These are phyloP conservation scores for Avena sativa DNA, from an alignment of 176 grass and related monocot genomes.

Conservation along the genomic window DNA sequence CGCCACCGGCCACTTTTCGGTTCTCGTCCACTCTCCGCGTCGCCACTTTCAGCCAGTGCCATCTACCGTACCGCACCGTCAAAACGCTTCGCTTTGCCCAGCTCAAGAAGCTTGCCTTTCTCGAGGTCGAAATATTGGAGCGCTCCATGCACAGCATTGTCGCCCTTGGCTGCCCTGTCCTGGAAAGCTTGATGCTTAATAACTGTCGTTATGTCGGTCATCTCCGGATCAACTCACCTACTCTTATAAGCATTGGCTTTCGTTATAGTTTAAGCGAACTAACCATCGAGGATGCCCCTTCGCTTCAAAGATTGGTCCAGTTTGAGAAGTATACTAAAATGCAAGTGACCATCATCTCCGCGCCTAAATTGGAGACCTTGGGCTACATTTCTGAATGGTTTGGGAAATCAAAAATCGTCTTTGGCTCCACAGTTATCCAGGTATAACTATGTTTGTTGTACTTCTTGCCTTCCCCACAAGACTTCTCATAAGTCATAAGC, in stretches of 20 bases:
- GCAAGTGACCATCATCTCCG: background rate
- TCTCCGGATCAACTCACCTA: conserved; percentile 1
- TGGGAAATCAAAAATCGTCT: background rate
- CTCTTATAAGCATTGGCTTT: background rate
- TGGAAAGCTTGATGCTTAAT: background rate
- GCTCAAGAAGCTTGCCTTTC: background rate
- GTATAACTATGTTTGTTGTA: background rate
- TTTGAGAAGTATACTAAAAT: background rate
- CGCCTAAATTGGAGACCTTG: background rate
- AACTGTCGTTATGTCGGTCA: rapidly evolving
- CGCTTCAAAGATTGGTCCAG: background rate
- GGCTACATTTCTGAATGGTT: background rate
- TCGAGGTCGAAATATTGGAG: background rate
- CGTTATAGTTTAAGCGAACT: background rate
- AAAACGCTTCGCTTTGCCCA: background rate
- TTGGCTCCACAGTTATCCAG: conserved; percentile 5
- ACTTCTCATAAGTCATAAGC: background rate
- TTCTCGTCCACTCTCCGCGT: background rate
- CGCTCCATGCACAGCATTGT: background rate
- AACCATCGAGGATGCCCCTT: conserved; percentile 1
- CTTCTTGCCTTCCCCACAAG: background rate
- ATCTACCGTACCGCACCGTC: background rate
- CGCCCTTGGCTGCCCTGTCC: background rate
- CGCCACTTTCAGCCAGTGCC: background rate
- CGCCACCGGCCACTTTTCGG: conserved; percentile 37